phyloP scores from a whole-genome alignment of 2,329 filamentous ascomycete species.

The Alternaria longipes region DNA sequence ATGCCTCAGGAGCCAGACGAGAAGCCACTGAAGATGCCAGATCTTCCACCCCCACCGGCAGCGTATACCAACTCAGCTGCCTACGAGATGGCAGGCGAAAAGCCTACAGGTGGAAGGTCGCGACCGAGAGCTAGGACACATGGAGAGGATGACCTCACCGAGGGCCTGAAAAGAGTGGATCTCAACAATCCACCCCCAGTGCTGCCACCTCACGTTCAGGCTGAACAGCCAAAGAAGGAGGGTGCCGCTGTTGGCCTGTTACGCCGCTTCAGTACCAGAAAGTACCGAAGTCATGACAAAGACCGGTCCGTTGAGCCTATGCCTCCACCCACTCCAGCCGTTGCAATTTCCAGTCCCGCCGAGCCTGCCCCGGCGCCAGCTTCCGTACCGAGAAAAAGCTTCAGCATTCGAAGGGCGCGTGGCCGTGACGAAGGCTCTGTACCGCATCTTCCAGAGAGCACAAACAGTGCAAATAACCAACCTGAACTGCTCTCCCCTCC shows the following conservation, averaged over 20 bases:
- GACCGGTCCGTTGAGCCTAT: slow-evolving; percentile 64
- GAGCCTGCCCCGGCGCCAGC: slow-evolving; percentile 67
- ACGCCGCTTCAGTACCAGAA: slow-evolving; percentile 88
- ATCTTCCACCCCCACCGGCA: slow-evolving; percentile 81
- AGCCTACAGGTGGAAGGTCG: slow-evolving; percentile 81
- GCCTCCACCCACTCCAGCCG: slow-evolving; percentile 75
- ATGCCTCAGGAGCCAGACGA: slow-evolving; percentile 67
- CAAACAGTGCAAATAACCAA: slow-evolving; percentile 73
- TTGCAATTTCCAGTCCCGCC: slow-evolving; percentile 81
- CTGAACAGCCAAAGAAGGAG: slow-evolving; percentile 75
- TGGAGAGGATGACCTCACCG: slow-evolving; percentile 88
- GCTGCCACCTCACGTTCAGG: slow-evolving; percentile 61
- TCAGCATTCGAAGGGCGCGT: slow-evolving; percentile 76
- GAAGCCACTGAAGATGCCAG: slow-evolving; percentile 70
- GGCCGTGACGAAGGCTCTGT: slow-evolving; percentile 62
- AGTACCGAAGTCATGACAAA: slow-evolving; percentile 67
- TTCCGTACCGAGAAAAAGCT: slow-evolving; percentile 79
- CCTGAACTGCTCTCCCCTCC: slow-evolving; percentile 81
- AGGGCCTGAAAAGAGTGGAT: slow-evolving; percentile 74
- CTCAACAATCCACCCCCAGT: slow-evolving; percentile 61
- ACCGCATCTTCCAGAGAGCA: slow-evolving; percentile 60
- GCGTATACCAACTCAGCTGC: slow-evolving; percentile 86
- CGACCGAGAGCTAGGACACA: slow-evolving; percentile 90
- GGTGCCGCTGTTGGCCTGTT: slow-evolving; percentile 85
- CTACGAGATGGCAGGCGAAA: slow-evolving; percentile 91